phyloP scores from a whole-genome alignment of 1,139 yeast genomes.

The Taphrina sp. region DNA sequence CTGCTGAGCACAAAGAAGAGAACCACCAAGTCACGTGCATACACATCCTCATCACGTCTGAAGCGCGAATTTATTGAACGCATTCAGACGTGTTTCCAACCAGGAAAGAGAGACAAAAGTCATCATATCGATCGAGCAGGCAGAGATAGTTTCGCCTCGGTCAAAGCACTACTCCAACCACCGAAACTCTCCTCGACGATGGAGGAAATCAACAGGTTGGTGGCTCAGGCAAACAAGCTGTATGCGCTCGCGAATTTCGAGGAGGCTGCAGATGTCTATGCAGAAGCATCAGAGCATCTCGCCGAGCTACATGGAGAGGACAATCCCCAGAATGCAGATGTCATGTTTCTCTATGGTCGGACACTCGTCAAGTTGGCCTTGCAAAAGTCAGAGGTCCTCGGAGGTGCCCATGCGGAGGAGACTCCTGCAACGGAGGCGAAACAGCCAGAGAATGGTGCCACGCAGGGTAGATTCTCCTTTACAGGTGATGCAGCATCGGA shows the following conservation, averaged over 20 bases:
- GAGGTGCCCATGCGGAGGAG: conserved; percentile 43
- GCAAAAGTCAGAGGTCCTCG: conserved; percentile 73
- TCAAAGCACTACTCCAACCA: too few species aligned
- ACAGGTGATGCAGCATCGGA: conserved; percentile 45
- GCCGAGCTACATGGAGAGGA: conserved; percentile 57
- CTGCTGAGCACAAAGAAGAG: too few species aligned
- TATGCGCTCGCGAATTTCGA: conserved; percentile 51
- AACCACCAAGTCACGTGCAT: too few species aligned
- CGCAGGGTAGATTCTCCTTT: conserved; percentile 34
- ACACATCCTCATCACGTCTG: too few species aligned
- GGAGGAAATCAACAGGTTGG: conserved; percentile 13
- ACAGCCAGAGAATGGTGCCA: conserved; percentile 17
- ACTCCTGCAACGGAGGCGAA: not conserved
- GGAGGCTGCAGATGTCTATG: conserved; percentile 66
- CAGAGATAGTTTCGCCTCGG: too few species aligned
- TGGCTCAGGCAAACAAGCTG: conserved; percentile 30
- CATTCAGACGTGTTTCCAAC: too few species aligned
- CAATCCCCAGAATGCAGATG: conserved; percentile 55
- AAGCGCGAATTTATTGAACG: too few species aligned
- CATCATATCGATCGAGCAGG: too few species aligned
- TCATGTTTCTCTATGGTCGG: conserved; percentile 73
- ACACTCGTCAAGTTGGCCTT: conserved; percentile 78
- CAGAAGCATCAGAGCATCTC: conserved; percentile 66
- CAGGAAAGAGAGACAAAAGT: too few species aligned
- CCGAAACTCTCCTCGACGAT: too few species aligned